A percentile compares a stretch with the other conserved stretches of the same genome.
Conservation (phyloP, 2,329 filamentous ascomycete species). For the Neurospora sp. region DNA sequence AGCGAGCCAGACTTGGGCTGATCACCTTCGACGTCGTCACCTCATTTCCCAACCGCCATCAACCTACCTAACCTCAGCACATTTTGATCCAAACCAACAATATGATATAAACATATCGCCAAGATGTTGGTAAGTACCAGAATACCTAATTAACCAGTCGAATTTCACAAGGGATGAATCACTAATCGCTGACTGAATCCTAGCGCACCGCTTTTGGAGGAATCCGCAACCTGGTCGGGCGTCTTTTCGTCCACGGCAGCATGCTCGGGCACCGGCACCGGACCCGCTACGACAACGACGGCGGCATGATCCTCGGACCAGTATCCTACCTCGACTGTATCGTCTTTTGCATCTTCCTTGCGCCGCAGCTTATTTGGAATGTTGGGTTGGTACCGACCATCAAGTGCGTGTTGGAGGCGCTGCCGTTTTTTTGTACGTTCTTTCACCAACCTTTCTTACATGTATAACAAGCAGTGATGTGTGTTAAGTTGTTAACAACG, state of each 20-base stretch:
- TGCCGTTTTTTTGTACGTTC: conserved; percentile 60
- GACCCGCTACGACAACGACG: background rate
- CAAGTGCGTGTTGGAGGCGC: conserved; percentile 45
- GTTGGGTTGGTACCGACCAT: conserved; percentile 52
- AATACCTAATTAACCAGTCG: no score
- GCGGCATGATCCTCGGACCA: conserved; percentile 61
- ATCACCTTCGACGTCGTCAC: no score
- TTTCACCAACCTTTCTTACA: background rate
- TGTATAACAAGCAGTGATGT: background rate
- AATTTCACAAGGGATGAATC: no score
- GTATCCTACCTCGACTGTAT: conserved; percentile 68
- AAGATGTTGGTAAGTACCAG: no score
- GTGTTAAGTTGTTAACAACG: background rate
- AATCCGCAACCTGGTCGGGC: background rate
- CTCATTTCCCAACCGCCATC: no score
- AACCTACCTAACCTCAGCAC: no score
- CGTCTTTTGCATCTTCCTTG: conserved; percentile 60
- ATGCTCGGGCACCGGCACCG: no score
- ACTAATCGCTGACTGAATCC: no score
- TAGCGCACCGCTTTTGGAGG: background rate
- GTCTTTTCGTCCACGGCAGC: background rate
- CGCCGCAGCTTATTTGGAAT: conserved; percentile 60
- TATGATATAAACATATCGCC: no score
- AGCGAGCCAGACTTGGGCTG: no score
- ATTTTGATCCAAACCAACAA: no score